Evolutionary conservation across 441 rosid genomes (phyloP).

Genomic region (Populus hybrid): DNA sequence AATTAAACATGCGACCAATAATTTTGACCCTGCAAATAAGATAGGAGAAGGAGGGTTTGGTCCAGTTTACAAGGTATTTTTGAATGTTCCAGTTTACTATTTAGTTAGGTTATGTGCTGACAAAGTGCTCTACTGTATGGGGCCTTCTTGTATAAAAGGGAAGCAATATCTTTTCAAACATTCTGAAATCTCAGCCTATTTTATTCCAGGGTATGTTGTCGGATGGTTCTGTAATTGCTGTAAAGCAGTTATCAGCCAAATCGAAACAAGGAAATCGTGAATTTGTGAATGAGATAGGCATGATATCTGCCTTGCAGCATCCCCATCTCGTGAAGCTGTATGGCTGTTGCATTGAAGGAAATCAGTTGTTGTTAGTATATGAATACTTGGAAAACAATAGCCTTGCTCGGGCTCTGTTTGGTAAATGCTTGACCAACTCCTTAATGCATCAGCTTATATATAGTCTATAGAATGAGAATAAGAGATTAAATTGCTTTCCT

Average conservation of each 20-base stretch:
- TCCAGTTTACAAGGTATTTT: conserved; percentile 80
- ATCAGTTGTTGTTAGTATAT: conserved; percentile 67
- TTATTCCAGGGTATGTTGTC: too few relatives aligned
- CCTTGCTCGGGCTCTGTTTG: conserved; percentile 79
- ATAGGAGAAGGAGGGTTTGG: conserved; percentile 98
- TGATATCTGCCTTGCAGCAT: too few relatives aligned
- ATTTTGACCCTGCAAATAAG: conserved; percentile 62
- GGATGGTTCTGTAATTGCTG: too few relatives aligned
- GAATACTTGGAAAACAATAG: conserved; percentile 78
- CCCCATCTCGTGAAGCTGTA: conserved; percentile 7
- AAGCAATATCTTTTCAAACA: too few relatives aligned
- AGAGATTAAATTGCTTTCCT: too few relatives aligned
- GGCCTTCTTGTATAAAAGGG: too few relatives aligned
- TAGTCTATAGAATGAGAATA: too few relatives aligned
- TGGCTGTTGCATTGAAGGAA: conserved; percentile 82
- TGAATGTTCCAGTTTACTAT: conserved; percentile 30
- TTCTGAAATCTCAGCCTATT: too few relatives aligned
- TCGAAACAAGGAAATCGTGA: too few relatives aligned
- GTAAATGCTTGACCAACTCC: conserved; percentile 26
- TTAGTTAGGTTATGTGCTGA: conserved; percentile 5
- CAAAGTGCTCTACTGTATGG: conserved; percentile 68
- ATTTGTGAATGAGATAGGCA: too few relatives aligned
- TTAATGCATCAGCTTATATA: too few relatives aligned
- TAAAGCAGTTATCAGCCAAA: too few relatives aligned
- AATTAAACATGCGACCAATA: conserved; percentile 65